These are phyloP conservation scores for Stagonosporopsis rhizophila DNA, from an alignment of 2,329 filamentous ascomycete species.

Conservation along the genomic window DNA sequence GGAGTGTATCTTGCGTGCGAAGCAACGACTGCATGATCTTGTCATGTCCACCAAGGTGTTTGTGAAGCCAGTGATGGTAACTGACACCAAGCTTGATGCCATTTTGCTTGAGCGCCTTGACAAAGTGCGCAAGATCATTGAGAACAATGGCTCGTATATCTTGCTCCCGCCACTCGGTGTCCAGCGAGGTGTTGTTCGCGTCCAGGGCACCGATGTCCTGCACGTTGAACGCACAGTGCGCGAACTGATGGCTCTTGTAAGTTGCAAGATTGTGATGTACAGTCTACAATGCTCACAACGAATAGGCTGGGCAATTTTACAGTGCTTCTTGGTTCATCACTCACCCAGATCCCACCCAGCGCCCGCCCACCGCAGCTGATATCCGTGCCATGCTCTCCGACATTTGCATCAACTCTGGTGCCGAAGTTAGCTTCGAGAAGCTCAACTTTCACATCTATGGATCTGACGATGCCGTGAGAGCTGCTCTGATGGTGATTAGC, in stretches of 20 bases:
- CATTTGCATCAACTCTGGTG: slow-evolving; percentile 94
- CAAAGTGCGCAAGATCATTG: slow-evolving; percentile 97
- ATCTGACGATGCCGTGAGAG: slow-evolving; percentile 94
- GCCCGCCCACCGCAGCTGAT: slow-evolving; percentile 68
- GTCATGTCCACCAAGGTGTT: slow-evolving; percentile 76
- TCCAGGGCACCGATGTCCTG: slow-evolving; percentile 91
- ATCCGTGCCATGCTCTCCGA: slow-evolving; percentile 91
- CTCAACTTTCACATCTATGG: slow-evolving; percentile 92
- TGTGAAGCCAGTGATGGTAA: slow-evolving; percentile 90
- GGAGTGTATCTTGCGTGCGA: slow-evolving; percentile 85
- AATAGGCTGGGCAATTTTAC: slow-evolving; percentile 92
- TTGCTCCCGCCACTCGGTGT: slow-evolving; percentile 88
- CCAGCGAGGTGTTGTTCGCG: slow-evolving; percentile 81
- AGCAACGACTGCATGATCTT: slow-evolving; percentile 88
- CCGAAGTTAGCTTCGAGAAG: slow-evolving; percentile 93
- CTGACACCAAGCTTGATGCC: slow-evolving; percentile 91
- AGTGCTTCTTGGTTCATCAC: slow-evolving; percentile 96
- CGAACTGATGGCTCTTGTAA: slow-evolving; percentile 91
- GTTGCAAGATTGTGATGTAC: slow-evolving; percentile 39
- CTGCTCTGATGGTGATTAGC: slow-evolving; percentile 91
- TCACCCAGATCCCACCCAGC: slow-evolving; percentile 72
- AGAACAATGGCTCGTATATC: slow-evolving; percentile 94
- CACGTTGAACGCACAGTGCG: slow-evolving; percentile 94
- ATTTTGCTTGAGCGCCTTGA: slow-evolving; percentile 90
- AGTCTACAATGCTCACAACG: slow-evolving; percentile 26